Evolutionary conservation across 2,329 filamentous ascomycete genomes (phyloP), one percentile per base, ranked within the genome.

Genomic region (Colletotrichum tabaci): DNA sequence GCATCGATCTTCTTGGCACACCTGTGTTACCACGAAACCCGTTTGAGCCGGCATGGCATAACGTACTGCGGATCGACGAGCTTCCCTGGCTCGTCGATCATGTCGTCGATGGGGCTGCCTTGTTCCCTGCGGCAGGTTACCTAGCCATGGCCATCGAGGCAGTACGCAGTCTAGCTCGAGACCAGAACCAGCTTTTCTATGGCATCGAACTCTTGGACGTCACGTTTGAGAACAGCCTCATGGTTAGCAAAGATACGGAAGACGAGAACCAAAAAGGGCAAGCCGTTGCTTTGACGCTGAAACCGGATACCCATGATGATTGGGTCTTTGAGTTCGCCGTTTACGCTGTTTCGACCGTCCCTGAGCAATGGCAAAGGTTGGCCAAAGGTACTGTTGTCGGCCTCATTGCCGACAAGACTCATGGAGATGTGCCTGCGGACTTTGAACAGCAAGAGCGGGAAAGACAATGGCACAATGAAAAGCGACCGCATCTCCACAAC

Each of bases 81-180:
- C 42, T 65, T 8, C 79, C 86, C 46, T 85, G 85, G 26, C 82
- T 82, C 13, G 77, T 82, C 60, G 82, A 84, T 71, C 84, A 85
- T 75, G 74, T 76, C 23, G 84, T 84, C 79, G 79, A 83, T 61
- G 83, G 79, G 74, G 78, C 84, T 46, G 80, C 79, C 58, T 81
- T 84, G 74, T 82, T 81, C 63, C 79, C 83, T 4, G 60, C 60
- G 2, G 64, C 64, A 2, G 64, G 58, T 1, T 72, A 67, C 9
- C 16, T 67, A 12, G 58, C 30, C 13, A 72, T 72, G 60, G 69
- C 69, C 1, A 57, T 58, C 16, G 69, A 72, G 40, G 69, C 64
- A 2, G 55, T 73, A 1, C 62, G 68, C 5, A 13, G 47, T 55
- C 23, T 57, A 15, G 15, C 52, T 18, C 30, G 18, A 5, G 21